Percentiles rank a stretch among this genome's conserved stretches.
Evolutionary conservation across 179 eudicot species (phyloP).

Genomic region (Spergularia azorica): DNA sequence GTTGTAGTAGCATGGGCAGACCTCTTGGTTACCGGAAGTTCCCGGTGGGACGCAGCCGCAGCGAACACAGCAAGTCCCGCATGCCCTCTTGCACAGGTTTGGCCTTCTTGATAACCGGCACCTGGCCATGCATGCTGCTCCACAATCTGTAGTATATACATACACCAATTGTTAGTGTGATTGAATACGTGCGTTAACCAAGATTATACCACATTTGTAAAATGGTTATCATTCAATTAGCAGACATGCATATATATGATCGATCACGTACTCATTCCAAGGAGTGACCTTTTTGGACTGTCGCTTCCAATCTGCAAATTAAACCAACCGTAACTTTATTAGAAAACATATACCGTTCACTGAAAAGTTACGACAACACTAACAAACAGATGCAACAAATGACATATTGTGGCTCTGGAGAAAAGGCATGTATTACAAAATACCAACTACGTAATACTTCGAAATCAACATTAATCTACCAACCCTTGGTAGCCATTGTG

Average conservation of each 20-base stretch:
- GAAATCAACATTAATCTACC: too few relatives aligned
- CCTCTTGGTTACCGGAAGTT: slow-evolving; percentile 61
- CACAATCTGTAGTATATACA: slow-evolving; percentile 46
- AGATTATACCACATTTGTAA: too few relatives aligned
- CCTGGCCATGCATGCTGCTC: slow-evolving; percentile 54
- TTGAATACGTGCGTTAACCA: too few relatives aligned
- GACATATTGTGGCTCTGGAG: too few relatives aligned
- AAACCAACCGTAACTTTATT: background rate
- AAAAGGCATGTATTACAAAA: too few relatives aligned
- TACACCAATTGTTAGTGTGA: too few relatives aligned
- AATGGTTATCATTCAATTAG: too few relatives aligned
- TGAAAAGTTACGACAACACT: too few relatives aligned
- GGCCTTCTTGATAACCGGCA: slow-evolving; percentile 56
- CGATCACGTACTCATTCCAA: slow-evolving; percentile 30
- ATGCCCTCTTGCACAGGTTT: slow-evolving; percentile 64
- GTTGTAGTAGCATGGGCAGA: slow-evolving; percentile 66
- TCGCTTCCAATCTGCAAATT: slow-evolving; percentile 28
- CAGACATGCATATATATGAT: background rate
- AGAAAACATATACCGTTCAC: background rate
- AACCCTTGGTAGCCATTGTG: too few relatives aligned
- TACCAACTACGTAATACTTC: too few relatives aligned
- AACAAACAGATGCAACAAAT: too few relatives aligned
- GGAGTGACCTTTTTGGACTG: slow-evolving; percentile 27
- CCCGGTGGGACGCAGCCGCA: slow-evolving; percentile 76
- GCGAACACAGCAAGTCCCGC: slow-evolving; percentile 59